Evolutionary conservation across 805 yeast species (phyloP), one percentile per base, ranked within the genome.

Genomic region (Hanseniaspora meyeri): DNA sequence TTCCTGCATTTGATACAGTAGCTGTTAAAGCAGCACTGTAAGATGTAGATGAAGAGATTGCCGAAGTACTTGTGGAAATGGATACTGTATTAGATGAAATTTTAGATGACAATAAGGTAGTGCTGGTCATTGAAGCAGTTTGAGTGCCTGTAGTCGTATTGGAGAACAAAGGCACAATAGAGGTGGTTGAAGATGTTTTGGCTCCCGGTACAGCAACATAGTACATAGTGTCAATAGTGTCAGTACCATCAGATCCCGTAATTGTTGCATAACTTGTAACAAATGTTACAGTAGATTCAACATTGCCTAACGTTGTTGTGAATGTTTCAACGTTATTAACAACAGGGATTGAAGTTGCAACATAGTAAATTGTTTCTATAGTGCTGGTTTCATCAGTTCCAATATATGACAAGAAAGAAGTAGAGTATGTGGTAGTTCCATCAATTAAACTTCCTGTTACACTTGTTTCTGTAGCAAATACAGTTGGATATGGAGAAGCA

Each of bases 401-500:
- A 3, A 46, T 31, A 32, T 7, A 46, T 12, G 40, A 47, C 12
- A 32, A 29, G 19, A 47, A 36, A 14, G 34, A 17, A 3, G 36
- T 17, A 11, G 34, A 36, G 7, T 24, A 19, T n/a, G 34, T 38
- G 11, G 40, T 29, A 10, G 51, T 50, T 5, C n/a, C 29, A 27
- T 36, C 39, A 31, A 16, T 34, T 12, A 49, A 51, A 11, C 50
- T 47, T 24, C 38, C 40, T 20, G 47, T 47, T 19, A 55, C 42
- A 24, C n/a, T 47, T 3, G 31, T 43, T 17, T 32, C 9, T 16
- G 48, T 46, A 40, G 27, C 29, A 39, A 27, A 47, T 6, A 31
- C 34, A 10, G 32, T 32, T 53, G 43, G 29, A 20, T 40, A 40
- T 19, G 62, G 62, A 24, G 60, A 57, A 49, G 59, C 57, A 16